phyloP scores from a whole-genome alignment of 1,284 basidiomycete species.

The Cutaneotrichosporon sp. region DNA sequence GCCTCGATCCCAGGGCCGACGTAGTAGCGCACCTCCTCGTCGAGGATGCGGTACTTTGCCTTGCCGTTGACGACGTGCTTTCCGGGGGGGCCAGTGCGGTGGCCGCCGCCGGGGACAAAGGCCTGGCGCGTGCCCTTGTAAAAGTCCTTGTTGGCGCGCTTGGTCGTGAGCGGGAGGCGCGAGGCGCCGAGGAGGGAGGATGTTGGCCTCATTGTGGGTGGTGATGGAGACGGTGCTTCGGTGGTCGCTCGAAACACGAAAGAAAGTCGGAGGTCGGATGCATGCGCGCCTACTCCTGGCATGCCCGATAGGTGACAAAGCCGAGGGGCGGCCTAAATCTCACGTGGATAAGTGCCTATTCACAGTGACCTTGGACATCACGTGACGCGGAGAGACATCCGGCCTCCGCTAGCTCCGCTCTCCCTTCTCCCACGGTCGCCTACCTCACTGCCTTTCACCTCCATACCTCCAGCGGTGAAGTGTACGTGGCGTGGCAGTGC shows the following conservation, averaged over 20 bases:
- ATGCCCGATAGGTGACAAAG: no score
- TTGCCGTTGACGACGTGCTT: slow-evolving; percentile 72
- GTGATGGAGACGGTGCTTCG: background rate
- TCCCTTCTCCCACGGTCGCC: no score
- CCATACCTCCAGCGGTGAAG: no score
- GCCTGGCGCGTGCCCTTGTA: slow-evolving; percentile 90
- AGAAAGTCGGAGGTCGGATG: background rate
- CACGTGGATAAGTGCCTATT: no score
- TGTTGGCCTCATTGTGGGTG: slow-evolving; percentile 40
- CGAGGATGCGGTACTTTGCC: slow-evolving; percentile 74
- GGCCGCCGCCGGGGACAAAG: slow-evolving; percentile 66
- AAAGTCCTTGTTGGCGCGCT: slow-evolving; percentile 86
- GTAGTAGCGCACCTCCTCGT: slow-evolving; percentile 78
- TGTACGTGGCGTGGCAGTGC: no score
- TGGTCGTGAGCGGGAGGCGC: slow-evolving; percentile 73
- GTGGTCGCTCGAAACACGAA: background rate
- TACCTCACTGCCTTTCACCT: no score
- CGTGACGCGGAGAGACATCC: no score
- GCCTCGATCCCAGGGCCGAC: slow-evolving; percentile 65
- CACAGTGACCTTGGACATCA: no score
- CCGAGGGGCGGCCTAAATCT: no score
- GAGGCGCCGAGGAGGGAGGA: slow-evolving; percentile 61
- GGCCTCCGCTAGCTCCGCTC: no score
- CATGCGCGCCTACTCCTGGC: background rate
- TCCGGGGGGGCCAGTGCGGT: slow-evolving; percentile 82